Evolutionary conservation across 176 grass and related monocot genomes (phyloP), one percentile per base, ranked within the genome.

Genomic region (Echinochloa phyllopogon): DNA sequence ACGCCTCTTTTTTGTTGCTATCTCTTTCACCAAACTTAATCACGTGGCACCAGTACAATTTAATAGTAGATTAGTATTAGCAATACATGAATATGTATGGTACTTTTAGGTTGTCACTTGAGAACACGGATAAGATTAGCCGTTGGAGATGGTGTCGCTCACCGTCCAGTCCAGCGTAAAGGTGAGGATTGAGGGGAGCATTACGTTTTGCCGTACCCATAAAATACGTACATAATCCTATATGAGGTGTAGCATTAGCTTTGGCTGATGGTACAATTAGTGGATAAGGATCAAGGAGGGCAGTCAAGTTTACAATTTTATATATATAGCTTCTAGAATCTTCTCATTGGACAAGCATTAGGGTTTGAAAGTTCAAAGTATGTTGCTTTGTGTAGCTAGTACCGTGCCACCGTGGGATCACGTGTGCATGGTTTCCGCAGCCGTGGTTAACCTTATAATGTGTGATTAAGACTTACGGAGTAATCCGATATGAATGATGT

Each of bases 51-150:
- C 41, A 40, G 27, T 24, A 33, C 27, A 51, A 17, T 23, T 74
- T 44, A 63, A 11, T 29, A 69, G 10, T n/a, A 70, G 64, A 41
- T 24, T 65, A 69, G 12, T 7, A 23, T 56, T 69, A n/a, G 20
- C 21, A 24, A 24, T 25, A 79, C 44, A 41, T 24, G 4, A 33
- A 38, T 20, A 57, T 6, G 24, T 41, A 29, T 74, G 47, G 40
- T 76, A 71, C 57, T 16, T 53, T 53, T 71, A 25, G 36, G 4
- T 27, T 27, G 60, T 48, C 78, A 59, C 70, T 76, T 69, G 49
- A 72, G 58, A 83, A 74, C 50, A 40, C 74, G 84, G 84, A 90
- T 86, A 90, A 83, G 66, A 60, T 83, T 49, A 72, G 74, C 70
- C 38, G 63, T 58, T 76, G 64, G 71, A 74, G 18, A 55, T 40